phyloP scores from a whole-genome alignment of 2,329 filamentous ascomycete genomes.

The Trichoderma semiorbis region DNA sequence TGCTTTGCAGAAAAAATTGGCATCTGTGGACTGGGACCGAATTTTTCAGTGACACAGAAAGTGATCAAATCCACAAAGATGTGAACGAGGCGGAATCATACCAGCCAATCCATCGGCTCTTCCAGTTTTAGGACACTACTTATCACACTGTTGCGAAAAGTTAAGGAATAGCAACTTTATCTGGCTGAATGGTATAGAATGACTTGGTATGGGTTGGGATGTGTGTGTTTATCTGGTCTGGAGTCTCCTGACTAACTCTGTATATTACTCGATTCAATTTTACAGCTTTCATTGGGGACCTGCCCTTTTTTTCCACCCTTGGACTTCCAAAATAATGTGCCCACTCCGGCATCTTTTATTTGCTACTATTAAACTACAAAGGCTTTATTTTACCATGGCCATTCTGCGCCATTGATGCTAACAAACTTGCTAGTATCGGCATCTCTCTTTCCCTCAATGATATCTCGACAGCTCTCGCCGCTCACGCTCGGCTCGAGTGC shows the following conservation, averaged over 20 bases:
- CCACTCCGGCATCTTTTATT: background rate
- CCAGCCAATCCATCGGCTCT: background rate
- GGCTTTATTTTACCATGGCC: background rate
- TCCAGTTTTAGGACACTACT: background rate
- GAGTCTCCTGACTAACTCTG: conserved; percentile 3
- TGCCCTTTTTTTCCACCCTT: background rate
- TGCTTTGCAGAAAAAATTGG: background rate
- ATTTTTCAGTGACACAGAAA: background rate
- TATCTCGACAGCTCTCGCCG: conserved; percentile 14
- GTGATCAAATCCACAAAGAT: background rate
- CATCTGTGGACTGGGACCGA: background rate
- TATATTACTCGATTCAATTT: conserved; percentile 5
- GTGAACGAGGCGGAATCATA: background rate
- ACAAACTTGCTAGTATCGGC: conserved; percentile 19
- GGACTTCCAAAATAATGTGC: no score
- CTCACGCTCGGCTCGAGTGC: conserved; percentile 9
- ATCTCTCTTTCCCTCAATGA: conserved; percentile 19
- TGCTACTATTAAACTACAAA: background rate
- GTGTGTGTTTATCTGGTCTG: background rate
- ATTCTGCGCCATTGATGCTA: background rate
- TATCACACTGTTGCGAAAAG: background rate
- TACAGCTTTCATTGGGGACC: background rate
- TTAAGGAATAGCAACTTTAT: background rate
- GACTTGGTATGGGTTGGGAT: background rate
- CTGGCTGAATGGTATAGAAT: background rate